Evolutionary conservation across 495 filamentous ascomycete genomes (phyloP), one percentile per base, ranked within the genome.

Genomic region (Sporormia fimetaria): DNA sequence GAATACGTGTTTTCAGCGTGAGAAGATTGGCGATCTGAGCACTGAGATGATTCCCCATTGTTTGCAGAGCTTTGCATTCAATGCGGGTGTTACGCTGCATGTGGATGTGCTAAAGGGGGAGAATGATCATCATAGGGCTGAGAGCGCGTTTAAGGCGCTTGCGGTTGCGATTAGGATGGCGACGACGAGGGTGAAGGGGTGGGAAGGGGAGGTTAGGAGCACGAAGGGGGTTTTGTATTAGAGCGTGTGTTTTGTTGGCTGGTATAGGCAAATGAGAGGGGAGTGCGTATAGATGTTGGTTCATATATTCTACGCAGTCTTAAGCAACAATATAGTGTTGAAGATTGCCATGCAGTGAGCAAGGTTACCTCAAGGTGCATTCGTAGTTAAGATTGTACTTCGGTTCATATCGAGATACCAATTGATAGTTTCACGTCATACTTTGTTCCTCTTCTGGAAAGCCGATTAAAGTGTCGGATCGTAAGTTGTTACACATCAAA

Each of bases 41-140:
- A 81, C 18, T 34, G 88, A 98, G 73, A 98, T 96, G 90, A 75
- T 98, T 37, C 87, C 90, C 36, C 90, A 98, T 66, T 88, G 88
- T 32, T 59, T 98, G 61, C 76, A 86, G 64, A 87, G 81, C 63
- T 98, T 94, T 64, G 87, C 88, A 26, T 81, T 88, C 66, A 81
- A 74, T 4, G 85, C 90, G 5, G 75, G 82, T n/a, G 69, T 94
- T 33, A 98, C 90, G 21, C 58, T 96, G 63, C 90, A 98, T 66
- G 82, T 96, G 33, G 85, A 94, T 59, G 84, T 81, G 57, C 55
- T 92, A 29, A 70, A 81, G 37, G 90, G 90, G 18, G 73, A 81
- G 32, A 98, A 96, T 63, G 92, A 98, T 63, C 90, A 98, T 62
- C 90, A 96, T 61, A 67, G 86, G 36, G 92, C 90, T 20, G 90